A percentile compares a stretch with the other conserved stretches of the same genome.
Evolutionary conservation across 257 asterid species (phyloP).

Genomic region (Fraxinus anomala): DNA sequence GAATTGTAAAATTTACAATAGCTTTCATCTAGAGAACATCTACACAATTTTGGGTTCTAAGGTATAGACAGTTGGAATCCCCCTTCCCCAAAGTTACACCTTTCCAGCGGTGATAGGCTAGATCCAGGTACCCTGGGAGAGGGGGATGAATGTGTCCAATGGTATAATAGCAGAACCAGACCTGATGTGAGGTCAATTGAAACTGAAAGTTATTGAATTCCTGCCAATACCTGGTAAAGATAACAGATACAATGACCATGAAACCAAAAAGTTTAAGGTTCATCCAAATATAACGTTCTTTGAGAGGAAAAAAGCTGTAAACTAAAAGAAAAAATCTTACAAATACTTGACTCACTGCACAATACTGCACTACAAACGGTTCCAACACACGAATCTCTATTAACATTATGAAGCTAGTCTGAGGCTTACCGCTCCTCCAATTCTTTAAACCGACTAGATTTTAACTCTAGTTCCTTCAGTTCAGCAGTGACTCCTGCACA

Average conservation of each 20-base stretch:
- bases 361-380: conserved; percentile 24
- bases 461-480: conserved; percentile 80
- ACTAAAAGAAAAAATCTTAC: neutral
- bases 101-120: neutral
- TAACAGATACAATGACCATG: conserved; percentile 6
- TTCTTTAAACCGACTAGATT: conserved; percentile 90
- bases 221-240: conserved; percentile 79
- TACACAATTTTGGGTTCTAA: neutral
- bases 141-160: neutral
- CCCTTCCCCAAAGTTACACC: conserved; percentile 11
- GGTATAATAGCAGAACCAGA: conserved; percentile 31
- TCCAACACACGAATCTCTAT: conserved; percentile 8
- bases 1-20: conserved; percentile 4
- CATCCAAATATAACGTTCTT: neutral
- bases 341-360: conserved; percentile 11
- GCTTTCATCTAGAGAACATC: conserved; percentile 3
- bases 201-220: conserved; percentile 92
- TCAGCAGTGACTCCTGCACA: conserved; percentile 78
- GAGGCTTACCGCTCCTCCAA: conserved; percentile 83
- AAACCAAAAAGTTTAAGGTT: neutral
- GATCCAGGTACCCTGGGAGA: neutral
- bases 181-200: conserved; percentile 93
- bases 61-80: conserved; percentile 17
- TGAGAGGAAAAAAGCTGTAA: conserved; percentile 11
- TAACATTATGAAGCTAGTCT: conserved; percentile 17